phyloP scores from a whole-genome alignment of 805 yeast genomes.

The Metschnikowia picachoensis region DNA sequence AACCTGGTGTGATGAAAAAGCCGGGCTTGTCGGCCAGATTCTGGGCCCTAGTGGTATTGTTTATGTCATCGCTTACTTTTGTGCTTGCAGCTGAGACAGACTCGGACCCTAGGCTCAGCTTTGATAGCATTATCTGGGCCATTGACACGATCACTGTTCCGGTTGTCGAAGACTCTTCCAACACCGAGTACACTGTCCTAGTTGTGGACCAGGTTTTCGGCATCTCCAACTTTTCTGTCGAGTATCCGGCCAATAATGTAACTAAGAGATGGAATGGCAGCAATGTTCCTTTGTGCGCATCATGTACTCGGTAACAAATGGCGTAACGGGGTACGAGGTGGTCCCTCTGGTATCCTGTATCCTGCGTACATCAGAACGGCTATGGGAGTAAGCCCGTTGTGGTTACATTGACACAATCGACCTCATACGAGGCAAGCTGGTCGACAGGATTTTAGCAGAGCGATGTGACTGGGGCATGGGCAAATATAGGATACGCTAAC shows the following conservation, averaged over 20 bases:
- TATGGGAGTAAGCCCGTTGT: neutral
- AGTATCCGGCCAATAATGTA: neutral
- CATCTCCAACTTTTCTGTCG: neutral
- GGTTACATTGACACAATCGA: neutral
- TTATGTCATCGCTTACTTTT: neutral
- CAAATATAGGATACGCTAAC: neutral
- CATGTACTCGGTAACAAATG: neutral
- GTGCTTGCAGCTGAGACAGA: neutral
- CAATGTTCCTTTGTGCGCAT: neutral
- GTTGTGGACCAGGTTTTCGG: neutral
- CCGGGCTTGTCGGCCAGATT: no score
- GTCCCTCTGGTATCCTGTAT: slow-evolving; percentile 1
- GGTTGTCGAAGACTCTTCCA: neutral
- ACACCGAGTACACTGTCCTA: neutral
- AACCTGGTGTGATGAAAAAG: neutral
- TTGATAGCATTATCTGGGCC: neutral
- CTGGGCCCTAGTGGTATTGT: neutral
- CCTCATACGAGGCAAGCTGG: neutral
- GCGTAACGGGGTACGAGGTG: neutral
- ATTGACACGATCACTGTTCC: neutral
- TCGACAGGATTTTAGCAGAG: neutral
- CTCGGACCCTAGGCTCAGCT: neutral
- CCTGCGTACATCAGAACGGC: neutral
- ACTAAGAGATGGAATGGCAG: neutral
- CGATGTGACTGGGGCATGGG: neutral